Conservation (phyloP, 2,329 filamentous ascomycete genomes). For the Penicillium sp. region DNA sequence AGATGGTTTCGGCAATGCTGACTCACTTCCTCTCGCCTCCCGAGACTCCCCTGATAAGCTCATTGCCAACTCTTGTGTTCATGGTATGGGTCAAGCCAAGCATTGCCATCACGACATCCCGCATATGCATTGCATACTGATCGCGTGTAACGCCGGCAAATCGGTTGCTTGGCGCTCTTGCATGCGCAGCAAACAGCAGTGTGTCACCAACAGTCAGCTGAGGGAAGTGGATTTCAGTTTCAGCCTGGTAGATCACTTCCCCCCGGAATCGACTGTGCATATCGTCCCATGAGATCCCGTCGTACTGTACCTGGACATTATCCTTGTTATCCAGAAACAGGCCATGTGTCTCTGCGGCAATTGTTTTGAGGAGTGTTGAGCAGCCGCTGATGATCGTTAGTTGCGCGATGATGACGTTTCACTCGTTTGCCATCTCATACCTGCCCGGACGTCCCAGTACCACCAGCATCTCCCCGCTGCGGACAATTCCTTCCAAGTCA, state of each 20-base stretch:
- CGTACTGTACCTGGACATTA: constrained; percentile 76
- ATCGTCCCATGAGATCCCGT: constrained; percentile 63
- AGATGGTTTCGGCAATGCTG: constrained; percentile 56
- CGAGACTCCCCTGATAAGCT: constrained; percentile 61
- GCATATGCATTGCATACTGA: constrained; percentile 50
- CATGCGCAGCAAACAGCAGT: constrained; percentile 71
- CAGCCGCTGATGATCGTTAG: constrained; percentile 51
- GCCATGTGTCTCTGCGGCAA: constrained; percentile 80
- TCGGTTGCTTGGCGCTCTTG: constrained; percentile 50
- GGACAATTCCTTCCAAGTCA: constrained; percentile 64
- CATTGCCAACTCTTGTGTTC: constrained; percentile 50
- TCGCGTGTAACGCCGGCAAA: constrained; percentile 44
- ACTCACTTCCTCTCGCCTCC: constrained; percentile 64
- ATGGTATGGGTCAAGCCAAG: constrained; percentile 58
- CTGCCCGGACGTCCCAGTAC: constrained; percentile 54
- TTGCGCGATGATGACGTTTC: neutral
- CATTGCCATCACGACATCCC: constrained; percentile 55
- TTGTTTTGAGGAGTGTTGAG: constrained; percentile 81
- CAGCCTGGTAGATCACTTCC: constrained; percentile 82
- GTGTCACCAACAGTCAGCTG: constrained; percentile 76
- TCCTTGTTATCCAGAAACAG: constrained; percentile 73
- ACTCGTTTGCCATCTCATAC: constrained; percentile 18
- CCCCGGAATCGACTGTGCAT: constrained; percentile 79
- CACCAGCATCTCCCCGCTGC: constrained; percentile 57
- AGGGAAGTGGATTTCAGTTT: constrained; percentile 80